Percentiles rank a stretch among this genome's conserved stretches.
phyloP scores from a whole-genome alignment of 495 filamentous ascomycete species.

The Friedmanniomyces simplex region DNA sequence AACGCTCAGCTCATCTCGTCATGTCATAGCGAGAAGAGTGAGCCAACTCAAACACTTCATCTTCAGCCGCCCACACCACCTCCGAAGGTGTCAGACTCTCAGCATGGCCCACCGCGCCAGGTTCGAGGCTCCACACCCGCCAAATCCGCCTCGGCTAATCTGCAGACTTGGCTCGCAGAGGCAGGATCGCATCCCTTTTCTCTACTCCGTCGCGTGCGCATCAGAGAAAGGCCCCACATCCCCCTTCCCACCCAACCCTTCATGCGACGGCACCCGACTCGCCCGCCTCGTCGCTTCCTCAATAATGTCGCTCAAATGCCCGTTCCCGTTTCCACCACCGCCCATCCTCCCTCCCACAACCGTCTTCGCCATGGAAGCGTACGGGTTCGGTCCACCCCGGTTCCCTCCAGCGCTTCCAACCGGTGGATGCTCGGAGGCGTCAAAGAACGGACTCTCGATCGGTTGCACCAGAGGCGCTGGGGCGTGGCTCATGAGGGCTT shows the following conservation, averaged over 20 bases:
- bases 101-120: too few species aligned
- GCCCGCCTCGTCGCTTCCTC: conserved; percentile 30
- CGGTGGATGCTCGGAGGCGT: conserved; percentile 17
- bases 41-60: neutral
- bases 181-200: too few species aligned
- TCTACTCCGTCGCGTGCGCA: conserved; percentile 7
- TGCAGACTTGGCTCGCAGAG: too few species aligned
- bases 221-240: conserved; percentile 19
- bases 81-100: too few species aligned
- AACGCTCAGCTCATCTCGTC: neutral
- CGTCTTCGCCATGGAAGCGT: conserved; percentile 6
- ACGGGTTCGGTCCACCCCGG: conserved; percentile 14
- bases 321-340: neutral
- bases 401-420: conserved; percentile 8
- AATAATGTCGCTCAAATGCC: conserved; percentile 23
- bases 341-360: conserved; percentile 10
- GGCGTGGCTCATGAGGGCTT: conserved; percentile 12
- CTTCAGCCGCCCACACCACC: neutral
- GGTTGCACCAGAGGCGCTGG: conserved; percentile 11
- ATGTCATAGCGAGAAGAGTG: neutral
- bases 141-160: too few species aligned
- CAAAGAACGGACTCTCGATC: conserved; percentile 24
- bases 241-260: conserved; percentile 10
- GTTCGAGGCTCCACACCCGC: too few species aligned
- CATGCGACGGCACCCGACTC: conserved; percentile 17